Evolutionary conservation across 305 asterid species (phyloP).

Genomic region (Fraxinus xanthoxyloides): DNA sequence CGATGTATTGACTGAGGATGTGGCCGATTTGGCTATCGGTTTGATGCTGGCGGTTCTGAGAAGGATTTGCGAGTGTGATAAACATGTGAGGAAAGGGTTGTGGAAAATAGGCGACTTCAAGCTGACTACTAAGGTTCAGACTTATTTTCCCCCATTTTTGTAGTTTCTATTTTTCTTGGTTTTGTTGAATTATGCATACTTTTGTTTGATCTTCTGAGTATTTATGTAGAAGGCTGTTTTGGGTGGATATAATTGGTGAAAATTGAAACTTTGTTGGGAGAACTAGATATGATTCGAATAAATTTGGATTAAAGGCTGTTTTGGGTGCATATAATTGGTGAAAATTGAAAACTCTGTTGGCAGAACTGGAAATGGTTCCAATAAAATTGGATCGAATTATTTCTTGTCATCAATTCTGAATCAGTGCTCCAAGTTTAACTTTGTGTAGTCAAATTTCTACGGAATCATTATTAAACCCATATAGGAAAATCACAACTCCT

Average conservation of each 20-base stretch:
- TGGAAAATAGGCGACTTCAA: conserved; percentile 56
- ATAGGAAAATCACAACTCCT: background rate
- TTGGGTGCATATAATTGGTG: background rate
- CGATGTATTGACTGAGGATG: conserved; percentile 74
- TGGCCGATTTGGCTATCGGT: conserved; percentile 72
- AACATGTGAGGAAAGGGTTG: conserved; percentile 38
- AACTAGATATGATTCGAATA: background rate
- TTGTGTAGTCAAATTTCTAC: background rate
- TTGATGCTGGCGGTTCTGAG: conserved; percentile 54
- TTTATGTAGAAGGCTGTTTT: background rate
- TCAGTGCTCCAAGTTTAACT: background rate
- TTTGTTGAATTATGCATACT: background rate
- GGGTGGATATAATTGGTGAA: background rate
- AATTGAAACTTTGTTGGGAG: background rate
- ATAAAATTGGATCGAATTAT: background rate
- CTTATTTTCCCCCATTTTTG: background rate
- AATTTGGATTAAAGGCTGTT: background rate
- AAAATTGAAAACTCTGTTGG: background rate
- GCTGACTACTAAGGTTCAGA: conserved; percentile 55
- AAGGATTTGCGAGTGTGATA: conserved; percentile 51
- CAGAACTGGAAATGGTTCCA: background rate
- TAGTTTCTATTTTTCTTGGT: background rate
- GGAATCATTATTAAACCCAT: background rate
- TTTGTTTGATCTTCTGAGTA: background rate
- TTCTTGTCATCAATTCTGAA: background rate